Base-by-base conservation (phyloP, 148 eudicot species). In the Amaranthus palmeri region DNA sequence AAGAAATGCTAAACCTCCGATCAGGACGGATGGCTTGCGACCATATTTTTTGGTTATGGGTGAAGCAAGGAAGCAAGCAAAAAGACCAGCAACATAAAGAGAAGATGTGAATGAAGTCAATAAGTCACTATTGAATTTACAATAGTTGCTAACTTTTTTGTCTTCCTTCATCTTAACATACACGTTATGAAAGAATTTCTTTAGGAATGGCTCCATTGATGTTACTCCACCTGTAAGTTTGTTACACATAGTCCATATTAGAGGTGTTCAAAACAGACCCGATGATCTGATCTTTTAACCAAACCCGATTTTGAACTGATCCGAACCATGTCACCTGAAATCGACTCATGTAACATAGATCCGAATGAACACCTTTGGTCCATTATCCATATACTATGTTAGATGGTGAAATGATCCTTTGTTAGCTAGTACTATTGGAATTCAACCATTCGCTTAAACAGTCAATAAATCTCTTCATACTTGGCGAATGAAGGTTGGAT, bases 51-150 rank as follows among this genome's bases (percentile, higher is more conserved):
- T 72, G 6, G 85, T 85, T 47, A 85, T 49, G 2, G 77, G 44
- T 14, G 88, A 83, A 45, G 92, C 88, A 44, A 83, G 68, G 70
- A 88, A 81, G 49, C 86, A 61, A 6, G 89, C 84, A 66, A 85
- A 3, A 5, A 88, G 82, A 44, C 85, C 91, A 42, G 88, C 81
- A 54, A 83, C 59, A 62, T 85, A 87, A 41, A 87, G 84, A 6
- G 91, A 87, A 62, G 91, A 87, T 14, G 91, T 83, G 72, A 87
- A 87, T 25, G 72, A 76, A 14, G 90, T 83, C 53, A 87, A 48
- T 12, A 81, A 65, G 68, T 85, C 80, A 68, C 82, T 82, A 45
- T 86, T 70, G 56, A 80, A 86, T 72, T 86, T 86, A 81, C 90
- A 85, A 61, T 87, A 83, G 77, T 87, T 85, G 85, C 87, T 87